phyloP scores from a whole-genome alignment of 179 eudicot species.

The Heliamphora pulchella region DNA sequence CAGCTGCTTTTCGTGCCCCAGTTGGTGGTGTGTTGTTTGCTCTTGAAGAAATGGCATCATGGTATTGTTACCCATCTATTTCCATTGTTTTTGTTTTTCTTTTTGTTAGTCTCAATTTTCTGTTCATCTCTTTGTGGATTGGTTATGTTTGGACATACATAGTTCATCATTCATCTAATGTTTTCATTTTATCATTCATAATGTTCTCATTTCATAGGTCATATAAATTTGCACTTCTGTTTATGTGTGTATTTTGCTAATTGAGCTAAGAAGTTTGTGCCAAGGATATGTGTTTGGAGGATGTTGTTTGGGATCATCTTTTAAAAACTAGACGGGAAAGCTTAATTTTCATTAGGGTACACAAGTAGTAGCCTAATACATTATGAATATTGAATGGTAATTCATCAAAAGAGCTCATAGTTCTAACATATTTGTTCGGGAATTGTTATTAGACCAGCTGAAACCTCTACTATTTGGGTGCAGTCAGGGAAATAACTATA shows the following conservation, averaged over 20 bases:
- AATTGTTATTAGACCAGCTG: neutral
- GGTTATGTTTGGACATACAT: neutral
- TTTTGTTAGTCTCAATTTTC: neutral
- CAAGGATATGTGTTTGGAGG: neutral
- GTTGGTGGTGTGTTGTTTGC: constrained; percentile 95
- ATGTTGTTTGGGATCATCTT: neutral
- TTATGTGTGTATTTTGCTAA: neutral
- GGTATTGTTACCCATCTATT: constrained; percentile 36
- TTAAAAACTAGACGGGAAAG: neutral
- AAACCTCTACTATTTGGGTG: neutral
- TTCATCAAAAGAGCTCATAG: neutral
- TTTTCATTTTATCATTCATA: neutral
- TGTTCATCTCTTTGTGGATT: neutral
- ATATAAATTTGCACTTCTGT: neutral
- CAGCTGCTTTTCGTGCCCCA: constrained; percentile 96
- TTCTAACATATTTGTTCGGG: neutral
- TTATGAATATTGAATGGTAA: neutral
- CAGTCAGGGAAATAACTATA: neutral
- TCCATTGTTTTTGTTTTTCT: neutral
- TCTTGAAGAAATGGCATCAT: constrained; percentile 94
- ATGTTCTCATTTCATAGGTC: neutral
- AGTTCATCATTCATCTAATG: neutral
- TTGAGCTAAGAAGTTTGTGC: neutral
- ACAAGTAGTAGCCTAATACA: neutral
- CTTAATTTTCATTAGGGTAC: neutral